Conservation (phyloP, 2,329 filamentous ascomycete genomes). For the Parafenestella ontariensis region DNA sequence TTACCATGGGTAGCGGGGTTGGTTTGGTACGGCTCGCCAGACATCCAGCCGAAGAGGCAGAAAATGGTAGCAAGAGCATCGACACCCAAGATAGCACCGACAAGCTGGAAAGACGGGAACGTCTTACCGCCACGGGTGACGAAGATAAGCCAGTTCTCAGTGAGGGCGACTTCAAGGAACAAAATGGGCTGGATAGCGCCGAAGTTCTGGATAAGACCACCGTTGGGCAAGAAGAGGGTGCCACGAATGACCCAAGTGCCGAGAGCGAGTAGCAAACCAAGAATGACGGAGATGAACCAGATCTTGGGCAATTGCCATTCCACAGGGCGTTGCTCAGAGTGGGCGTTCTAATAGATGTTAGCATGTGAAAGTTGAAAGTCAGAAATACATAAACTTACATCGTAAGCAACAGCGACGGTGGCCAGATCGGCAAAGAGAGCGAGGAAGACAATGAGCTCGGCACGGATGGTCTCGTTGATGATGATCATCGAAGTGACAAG, state of each 20-base stretch:
- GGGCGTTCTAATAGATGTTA: slow-evolving; percentile 61
- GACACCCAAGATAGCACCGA: slow-evolving; percentile 71
- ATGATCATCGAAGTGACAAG: slow-evolving; percentile 80
- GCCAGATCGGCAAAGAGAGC: slow-evolving; percentile 81
- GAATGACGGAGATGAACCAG: slow-evolving; percentile 75
- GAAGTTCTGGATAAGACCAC: slow-evolving; percentile 77
- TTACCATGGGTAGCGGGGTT: slow-evolving; percentile 51
- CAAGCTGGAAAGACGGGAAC: slow-evolving; percentile 76
- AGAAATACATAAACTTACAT: slow-evolving; percentile 44
- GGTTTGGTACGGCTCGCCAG: slow-evolving; percentile 57
- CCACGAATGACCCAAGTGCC: slow-evolving; percentile 78
- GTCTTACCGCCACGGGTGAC: slow-evolving; percentile 69
- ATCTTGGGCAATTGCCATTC: slow-evolving; percentile 85
- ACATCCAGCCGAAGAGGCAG: slow-evolving; percentile 77
- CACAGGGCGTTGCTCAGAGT: slow-evolving; percentile 76
- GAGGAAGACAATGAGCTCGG: slow-evolving; percentile 79
- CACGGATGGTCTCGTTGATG: slow-evolving; percentile 76
- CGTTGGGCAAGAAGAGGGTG: slow-evolving; percentile 71
- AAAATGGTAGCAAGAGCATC: slow-evolving; percentile 76
- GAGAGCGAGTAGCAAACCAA: slow-evolving; percentile 71
- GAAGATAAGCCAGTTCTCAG: slow-evolving; percentile 64
- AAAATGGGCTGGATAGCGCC: slow-evolving; percentile 75
- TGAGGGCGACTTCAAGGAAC: slow-evolving; percentile 61
- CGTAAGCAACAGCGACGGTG: slow-evolving; percentile 79
- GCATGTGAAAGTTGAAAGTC: not conserved